Evolutionary conservation across 75 land plant genomes (phyloP).

Genomic region (Ceratopteris richardii): DNA sequence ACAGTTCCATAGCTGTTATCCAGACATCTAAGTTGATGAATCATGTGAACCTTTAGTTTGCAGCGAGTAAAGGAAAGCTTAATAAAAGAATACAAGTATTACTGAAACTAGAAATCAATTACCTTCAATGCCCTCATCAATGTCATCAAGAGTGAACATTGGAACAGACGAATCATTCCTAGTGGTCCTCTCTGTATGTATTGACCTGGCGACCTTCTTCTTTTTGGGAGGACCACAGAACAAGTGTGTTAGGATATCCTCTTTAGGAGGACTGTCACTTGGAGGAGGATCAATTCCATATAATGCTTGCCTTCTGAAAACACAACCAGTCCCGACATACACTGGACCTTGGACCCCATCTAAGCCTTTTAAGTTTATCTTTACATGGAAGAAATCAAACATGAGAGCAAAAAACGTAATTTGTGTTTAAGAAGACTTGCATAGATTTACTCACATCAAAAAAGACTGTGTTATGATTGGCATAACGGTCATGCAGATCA

Average conservation of each 20-base stretch:
- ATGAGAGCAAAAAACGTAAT: neutral
- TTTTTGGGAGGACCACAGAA: slow-evolving; percentile 62
- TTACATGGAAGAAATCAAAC: neutral
- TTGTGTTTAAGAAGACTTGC: neutral
- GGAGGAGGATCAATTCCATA: slow-evolving; percentile 86
- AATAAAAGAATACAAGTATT: too few species aligned
- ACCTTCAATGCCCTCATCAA: slow-evolving; percentile 88
- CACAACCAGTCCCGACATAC: slow-evolving; percentile 87
- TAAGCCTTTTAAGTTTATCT: slow-evolving; percentile 85
- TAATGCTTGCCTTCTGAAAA: slow-evolving; percentile 78
- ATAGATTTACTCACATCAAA: slow-evolving; percentile 13
- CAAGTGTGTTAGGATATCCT: slow-evolving; percentile 39
- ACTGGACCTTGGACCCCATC: slow-evolving; percentile 88
- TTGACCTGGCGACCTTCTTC: slow-evolving; percentile 7
- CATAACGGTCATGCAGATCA: slow-evolving; percentile 26
- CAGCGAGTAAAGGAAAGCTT: too few species aligned
- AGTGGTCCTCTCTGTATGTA: slow-evolving; percentile 25
- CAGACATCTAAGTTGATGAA: too few species aligned
- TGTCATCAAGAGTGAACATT: slow-evolving; percentile 73
- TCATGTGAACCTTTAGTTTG: too few species aligned
- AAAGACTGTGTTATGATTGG: slow-evolving; percentile 11
- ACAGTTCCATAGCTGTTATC: too few species aligned
- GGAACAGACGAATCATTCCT: slow-evolving; percentile 79
- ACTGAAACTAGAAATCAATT: neutral
- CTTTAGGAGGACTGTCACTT: slow-evolving; percentile 47